Base-by-base conservation (phyloP, 2,329 filamentous ascomycete genomes). In the Gaeumannomyces tritici region DNA sequence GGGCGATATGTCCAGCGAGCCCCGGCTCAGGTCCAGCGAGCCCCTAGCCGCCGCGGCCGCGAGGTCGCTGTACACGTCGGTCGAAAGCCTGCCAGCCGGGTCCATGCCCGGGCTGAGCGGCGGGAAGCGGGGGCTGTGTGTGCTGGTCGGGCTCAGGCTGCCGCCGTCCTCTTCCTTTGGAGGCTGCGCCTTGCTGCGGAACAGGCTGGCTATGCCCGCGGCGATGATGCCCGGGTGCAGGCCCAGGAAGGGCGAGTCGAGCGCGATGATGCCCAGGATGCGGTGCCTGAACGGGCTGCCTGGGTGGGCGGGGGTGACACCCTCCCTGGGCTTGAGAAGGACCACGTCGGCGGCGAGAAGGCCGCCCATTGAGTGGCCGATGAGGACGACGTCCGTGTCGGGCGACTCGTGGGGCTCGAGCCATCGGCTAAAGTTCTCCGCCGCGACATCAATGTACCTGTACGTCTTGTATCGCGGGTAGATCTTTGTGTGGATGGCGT, bases 291-390 rank as follows among this genome's bases (percentile, higher is more conserved):
- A 85, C 13, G 76, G 76, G 63, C 71, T 71, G 3, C 31, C 33
- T 2, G 26, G 27, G 15, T 26, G 35, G 24, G 35, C 58, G 11
- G 55, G 55, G 24, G 12, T 6, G 12, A 24, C 55, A 9, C 55
- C 55, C 26, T 26, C 24, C 24, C 24, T 13, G 24, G 55, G 55
- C 26, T 26, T 18, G n/a, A 89, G 81, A 57, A 96, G 77, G 3
- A 85, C 86, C 29, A 96, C 83, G 68, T 97, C 93, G 1, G 90
- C 90, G 29, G 89, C 85, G 29, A 97, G 74, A 28, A 97, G 79
- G 1, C 93, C 93, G 21, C 93, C 93, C 86, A 97, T 93, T 55
- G 90, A 96, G 73, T 96, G 93, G 0, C 93, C 92, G 3, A 96
- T 78, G 3, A 97, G 79, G 26, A 97, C 80, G 2, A 96, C 81